phyloP scores from a whole-genome alignment of 1,284 basidiomycete species.

The Irpex sp. region DNA sequence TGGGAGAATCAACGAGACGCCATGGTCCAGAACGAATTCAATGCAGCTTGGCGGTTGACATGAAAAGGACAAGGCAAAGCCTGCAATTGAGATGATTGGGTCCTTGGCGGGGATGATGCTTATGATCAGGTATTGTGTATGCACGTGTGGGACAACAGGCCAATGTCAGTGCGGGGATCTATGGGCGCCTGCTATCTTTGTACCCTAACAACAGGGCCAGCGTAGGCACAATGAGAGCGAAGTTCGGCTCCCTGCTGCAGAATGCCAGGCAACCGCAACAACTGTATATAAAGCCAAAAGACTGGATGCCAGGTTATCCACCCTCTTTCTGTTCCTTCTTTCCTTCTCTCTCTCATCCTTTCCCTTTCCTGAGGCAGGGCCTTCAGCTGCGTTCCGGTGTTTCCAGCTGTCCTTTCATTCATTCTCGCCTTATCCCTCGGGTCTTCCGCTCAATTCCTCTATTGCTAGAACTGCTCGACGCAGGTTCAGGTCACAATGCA shows the following conservation, averaged over 20 bases:
- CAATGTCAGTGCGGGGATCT: not conserved
- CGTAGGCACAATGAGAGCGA: not conserved
- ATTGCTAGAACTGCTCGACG: slow-evolving; percentile 24
- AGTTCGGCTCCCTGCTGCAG: not conserved
- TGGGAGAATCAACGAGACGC: too few relatives aligned
- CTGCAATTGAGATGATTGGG: too few relatives aligned
- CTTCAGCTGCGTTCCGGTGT: slow-evolving; percentile 21
- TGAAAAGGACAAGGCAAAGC: too few relatives aligned
- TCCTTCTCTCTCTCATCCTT: slow-evolving; percentile 18
- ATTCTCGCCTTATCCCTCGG: slow-evolving; percentile 13
- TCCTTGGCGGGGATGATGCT: not conserved
- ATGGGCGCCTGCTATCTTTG: not conserved
- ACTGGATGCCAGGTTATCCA: not conserved
- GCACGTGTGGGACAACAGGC: not conserved
- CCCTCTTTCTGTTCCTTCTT: slow-evolving; percentile 10
- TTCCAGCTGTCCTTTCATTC: slow-evolving; percentile 21
- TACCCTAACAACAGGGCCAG: slow-evolving; percentile 1
- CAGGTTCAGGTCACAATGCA: slow-evolving; percentile 40
- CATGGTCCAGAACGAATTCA: too few relatives aligned
- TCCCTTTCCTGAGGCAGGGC: slow-evolving; percentile 26
- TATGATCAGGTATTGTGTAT: not conserved
- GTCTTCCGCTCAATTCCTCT: slow-evolving; percentile 18
- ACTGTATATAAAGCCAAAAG: slow-evolving; percentile 4
- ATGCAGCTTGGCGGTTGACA: too few relatives aligned
- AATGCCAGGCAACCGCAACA: not conserved